A percentile compares a stretch with the other conserved stretches of the same genome.
Conservation (phyloP, 257 asterid species). For the Gentiana macrophylla region DNA sequence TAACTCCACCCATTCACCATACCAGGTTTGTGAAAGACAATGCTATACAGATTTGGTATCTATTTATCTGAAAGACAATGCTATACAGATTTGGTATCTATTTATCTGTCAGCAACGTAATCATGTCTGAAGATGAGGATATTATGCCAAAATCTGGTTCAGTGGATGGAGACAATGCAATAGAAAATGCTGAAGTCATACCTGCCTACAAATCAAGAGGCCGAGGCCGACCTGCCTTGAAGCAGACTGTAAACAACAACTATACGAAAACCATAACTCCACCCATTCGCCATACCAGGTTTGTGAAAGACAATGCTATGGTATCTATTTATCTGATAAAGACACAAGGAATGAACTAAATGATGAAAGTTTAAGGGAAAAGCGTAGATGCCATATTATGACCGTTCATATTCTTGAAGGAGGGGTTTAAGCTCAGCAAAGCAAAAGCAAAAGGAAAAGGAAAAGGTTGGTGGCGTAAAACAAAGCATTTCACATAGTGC, state of each 20-base stretch:
- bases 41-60: neutral
- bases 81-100: too few relatives aligned
- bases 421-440: conserved; percentile 1
- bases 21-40: conserved; percentile 7
- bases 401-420: neutral
- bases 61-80: conserved; percentile 4
- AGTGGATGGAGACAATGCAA: conserved; percentile 7
- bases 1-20: conserved; percentile 7
- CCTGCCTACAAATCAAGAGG: conserved; percentile 11
- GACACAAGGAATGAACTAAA: conserved; percentile 16
- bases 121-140: conserved; percentile 11
- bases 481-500: conserved; percentile 13
- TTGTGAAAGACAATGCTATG: conserved; percentile 1
- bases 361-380: conserved; percentile 6
- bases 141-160: conserved; percentile 4
- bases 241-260: conserved; percentile 10
- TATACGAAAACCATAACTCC: conserved; percentile 6
- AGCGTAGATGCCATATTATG: conserved; percentile 14
- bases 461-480: conserved; percentile 11
- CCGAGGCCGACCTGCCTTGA: conserved; percentile 1
- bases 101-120: conserved; percentile 3
- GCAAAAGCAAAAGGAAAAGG: conserved; percentile 13
- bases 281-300: conserved; percentile 10
- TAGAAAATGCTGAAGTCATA: conserved; percentile 4
- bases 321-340: conserved; percentile 1